Evolutionary conservation across 352 stramenopile genomes (phyloP).

Genomic region (Pythium aphanidermatum): DNA sequence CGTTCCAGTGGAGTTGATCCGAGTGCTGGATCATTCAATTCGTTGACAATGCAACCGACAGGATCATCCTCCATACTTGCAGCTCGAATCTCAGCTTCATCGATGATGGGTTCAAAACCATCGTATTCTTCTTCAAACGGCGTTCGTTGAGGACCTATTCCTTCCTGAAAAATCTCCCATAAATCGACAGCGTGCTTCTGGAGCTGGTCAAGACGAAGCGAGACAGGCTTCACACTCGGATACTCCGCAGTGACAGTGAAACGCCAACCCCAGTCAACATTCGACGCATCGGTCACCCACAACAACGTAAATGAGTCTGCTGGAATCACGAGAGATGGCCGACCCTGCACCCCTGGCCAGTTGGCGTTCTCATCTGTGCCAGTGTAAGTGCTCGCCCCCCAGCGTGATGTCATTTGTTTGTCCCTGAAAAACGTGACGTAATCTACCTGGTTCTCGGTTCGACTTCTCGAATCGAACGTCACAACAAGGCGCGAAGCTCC

Average conservation of each 20-base stretch:
- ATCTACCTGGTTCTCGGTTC: slow-evolving; percentile 67
- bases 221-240: slow-evolving; percentile 29
- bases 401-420: slow-evolving; percentile 52
- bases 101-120: no score
- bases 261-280: slow-evolving; percentile 87
- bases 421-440: slow-evolving; percentile 86
- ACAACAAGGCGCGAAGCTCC: slow-evolving; percentile 56
- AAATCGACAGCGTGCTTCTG: slow-evolving; percentile 52
- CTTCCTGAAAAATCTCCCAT: slow-evolving; percentile 69
- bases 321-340: slow-evolving; percentile 63
- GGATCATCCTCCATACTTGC: no score
- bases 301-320: slow-evolving; percentile 75
- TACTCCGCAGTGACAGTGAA: slow-evolving; percentile 72
- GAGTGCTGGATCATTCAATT: no score
- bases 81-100: slow-evolving; percentile 12
- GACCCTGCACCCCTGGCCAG: slow-evolving; percentile 65
- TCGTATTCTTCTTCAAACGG: slow-evolving; percentile 48
- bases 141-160: slow-evolving; percentile 31
- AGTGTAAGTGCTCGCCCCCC: slow-evolving; percentile 60
- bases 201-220: slow-evolving; percentile 49
- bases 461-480: slow-evolving; percentile 62
- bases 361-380: slow-evolving; percentile 64
- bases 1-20: no score
- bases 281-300: slow-evolving; percentile 81
- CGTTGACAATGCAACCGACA: no score